Evolutionary conservation across 73 alveolate species (phyloP).

Genomic region (Tetrahymena malaccensis): DNA sequence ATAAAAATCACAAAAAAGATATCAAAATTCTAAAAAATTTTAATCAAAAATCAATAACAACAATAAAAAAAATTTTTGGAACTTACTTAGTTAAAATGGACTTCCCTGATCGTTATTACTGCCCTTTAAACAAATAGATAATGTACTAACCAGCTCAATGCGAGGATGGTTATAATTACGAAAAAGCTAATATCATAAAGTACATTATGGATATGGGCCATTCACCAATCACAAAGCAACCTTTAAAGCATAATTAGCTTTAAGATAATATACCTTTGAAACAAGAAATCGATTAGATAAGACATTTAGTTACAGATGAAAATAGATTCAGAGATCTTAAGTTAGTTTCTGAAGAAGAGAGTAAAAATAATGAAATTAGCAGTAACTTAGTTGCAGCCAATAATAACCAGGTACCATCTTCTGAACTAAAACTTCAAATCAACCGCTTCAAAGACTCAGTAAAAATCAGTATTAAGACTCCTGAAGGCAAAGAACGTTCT

Average conservation of each 20-base stretch:
- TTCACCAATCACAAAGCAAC: not conserved
- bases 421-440: not conserved
- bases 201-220: not conserved
- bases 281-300: not conserved
- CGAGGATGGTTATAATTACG: not conserved
- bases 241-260: not conserved
- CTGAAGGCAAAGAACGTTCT: not conserved
- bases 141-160: not conserved
- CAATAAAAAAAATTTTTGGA: not conserved
- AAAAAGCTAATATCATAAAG: not conserved
- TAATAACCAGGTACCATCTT: not conserved
- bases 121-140: not conserved
- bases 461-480: not conserved
- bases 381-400: not conserved
- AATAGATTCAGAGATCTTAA: not conserved
- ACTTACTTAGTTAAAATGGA: not conserved
- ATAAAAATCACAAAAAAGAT: not conserved
- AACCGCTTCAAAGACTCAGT: not conserved
- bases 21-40: not conserved
- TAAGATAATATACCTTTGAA: not conserved
- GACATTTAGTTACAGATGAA: not conserved
- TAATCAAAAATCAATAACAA: not conserved
- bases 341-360: not conserved
- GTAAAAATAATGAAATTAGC: not conserved
- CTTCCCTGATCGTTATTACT: not conserved